Conservation (phyloP, 1,284 basidiomycete species). For the Agroathelia rolfsii region DNA sequence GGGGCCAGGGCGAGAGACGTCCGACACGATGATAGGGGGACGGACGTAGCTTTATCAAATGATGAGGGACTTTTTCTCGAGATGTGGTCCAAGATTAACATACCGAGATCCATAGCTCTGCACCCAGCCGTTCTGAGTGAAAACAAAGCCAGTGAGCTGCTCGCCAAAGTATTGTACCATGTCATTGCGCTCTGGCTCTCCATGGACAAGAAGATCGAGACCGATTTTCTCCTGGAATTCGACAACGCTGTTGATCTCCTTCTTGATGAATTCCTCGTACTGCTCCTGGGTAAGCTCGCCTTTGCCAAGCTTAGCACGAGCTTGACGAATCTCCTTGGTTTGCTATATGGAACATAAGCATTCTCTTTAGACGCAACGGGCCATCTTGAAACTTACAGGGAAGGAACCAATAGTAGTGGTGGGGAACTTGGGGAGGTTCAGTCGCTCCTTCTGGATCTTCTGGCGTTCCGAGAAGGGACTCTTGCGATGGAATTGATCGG, state of each 20-base stretch:
- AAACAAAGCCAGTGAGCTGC: slow-evolving; percentile 91
- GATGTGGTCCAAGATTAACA: slow-evolving; percentile 16
- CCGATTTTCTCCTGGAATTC: slow-evolving; percentile 95
- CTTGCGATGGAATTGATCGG: slow-evolving; percentile 85
- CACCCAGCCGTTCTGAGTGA: slow-evolving; percentile 98
- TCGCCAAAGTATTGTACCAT: slow-evolving; percentile 99
- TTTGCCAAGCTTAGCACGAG: slow-evolving; percentile 93
- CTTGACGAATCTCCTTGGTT: slow-evolving; percentile 98
- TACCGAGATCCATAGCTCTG: slow-evolving; percentile 93
- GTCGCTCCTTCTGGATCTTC: slow-evolving; percentile 82
- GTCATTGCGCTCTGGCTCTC: slow-evolving; percentile 98
- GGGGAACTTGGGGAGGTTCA: slow-evolving; percentile 94
- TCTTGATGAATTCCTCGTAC: slow-evolving; percentile 98
- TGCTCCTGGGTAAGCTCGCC: slow-evolving; percentile 80
- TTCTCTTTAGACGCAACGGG: slow-evolving; percentile 6
- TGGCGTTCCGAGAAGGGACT: slow-evolving; percentile 84
- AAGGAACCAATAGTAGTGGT: slow-evolving; percentile 99
- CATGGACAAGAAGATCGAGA: slow-evolving; percentile 97
- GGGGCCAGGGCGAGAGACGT: slow-evolving; percentile 87
- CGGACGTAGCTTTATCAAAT: slow-evolving; percentile 80
- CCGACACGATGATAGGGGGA: slow-evolving; percentile 97
- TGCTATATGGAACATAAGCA: slow-evolving; percentile 39
- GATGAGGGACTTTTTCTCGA: slow-evolving; percentile 14
- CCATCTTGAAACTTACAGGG: slow-evolving; percentile 63
- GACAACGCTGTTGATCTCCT: slow-evolving; percentile 93